Evolutionary conservation across 768 basidiomycete species (phyloP).

Genomic region (Hebeloma cylindrosporum): DNA sequence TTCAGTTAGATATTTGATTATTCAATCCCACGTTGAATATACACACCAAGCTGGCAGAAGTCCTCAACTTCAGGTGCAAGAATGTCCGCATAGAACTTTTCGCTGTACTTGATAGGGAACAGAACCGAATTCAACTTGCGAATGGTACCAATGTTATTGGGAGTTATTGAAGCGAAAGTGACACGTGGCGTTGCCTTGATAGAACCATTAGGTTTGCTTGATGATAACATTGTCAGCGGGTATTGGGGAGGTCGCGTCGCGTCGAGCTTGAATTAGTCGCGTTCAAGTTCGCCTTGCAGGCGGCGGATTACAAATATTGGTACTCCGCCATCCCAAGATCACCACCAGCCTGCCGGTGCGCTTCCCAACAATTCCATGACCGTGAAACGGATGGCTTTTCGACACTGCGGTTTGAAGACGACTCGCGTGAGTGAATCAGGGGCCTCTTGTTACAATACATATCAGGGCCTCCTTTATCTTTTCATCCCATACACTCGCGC

Average conservation of each 20-base stretch:
- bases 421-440: no score
- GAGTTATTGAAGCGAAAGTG: constrained; percentile 71
- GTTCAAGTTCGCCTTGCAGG: neutral
- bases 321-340: constrained; percentile 5
- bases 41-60: constrained; percentile 85
- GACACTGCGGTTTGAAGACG: no score
- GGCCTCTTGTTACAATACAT: no score
- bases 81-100: constrained; percentile 84
- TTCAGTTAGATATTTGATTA: constrained; percentile 1
- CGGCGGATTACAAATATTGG: constrained; percentile 2
- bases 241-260: no score
- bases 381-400: no score
- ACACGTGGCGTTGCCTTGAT: constrained; percentile 40
- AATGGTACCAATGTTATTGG: constrained; percentile 82
- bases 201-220: constrained; percentile 18
- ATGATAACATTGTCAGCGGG: no score
- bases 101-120: constrained; percentile 87
- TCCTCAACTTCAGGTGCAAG: constrained; percentile 75
- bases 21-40: constrained; percentile 7
- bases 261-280: neutral
- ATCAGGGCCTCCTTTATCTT: no score
- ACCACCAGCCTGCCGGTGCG: neutral
- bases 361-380: no score
- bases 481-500: no score
- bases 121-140: constrained; percentile 72